Evolutionary conservation across 2,329 filamentous ascomycete species (phyloP).

Genomic region (Aspergillus oerlinghausenensis): DNA sequence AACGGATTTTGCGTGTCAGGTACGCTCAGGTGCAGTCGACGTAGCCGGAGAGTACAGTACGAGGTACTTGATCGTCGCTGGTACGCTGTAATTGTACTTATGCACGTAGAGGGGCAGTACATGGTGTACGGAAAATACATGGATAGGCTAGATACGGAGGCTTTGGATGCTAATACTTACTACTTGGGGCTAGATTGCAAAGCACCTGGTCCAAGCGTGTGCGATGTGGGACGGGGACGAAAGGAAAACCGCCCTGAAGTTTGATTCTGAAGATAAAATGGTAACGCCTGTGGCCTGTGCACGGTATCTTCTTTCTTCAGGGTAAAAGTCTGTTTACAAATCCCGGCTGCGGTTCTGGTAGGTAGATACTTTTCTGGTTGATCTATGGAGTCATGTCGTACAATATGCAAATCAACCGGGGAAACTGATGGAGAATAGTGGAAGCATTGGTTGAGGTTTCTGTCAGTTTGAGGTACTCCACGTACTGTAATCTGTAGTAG

Average conservation of each 20-base stretch:
- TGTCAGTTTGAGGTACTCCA: neutral
- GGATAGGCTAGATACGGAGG: neutral
- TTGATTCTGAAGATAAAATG: neutral
- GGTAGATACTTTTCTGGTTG: neutral
- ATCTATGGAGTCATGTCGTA: neutral
- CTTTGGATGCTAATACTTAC: neutral
- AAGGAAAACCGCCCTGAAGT: slow-evolving; percentile 6
- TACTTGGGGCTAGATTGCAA: neutral
- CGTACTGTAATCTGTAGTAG: neutral
- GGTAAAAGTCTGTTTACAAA: neutral
- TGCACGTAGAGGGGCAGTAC: neutral
- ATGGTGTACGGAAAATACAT: neutral
- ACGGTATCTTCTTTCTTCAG: neutral
- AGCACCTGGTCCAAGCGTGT: slow-evolving; percentile 9
- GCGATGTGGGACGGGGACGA: slow-evolving; percentile 9
- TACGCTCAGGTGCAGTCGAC: neutral
- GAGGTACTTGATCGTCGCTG: neutral
- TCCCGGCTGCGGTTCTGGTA: neutral
- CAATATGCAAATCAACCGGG: neutral
- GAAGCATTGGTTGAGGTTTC: neutral
- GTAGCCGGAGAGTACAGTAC: neutral
- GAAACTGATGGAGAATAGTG: neutral
- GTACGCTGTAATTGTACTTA: neutral
- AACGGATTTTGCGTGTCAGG: neutral
- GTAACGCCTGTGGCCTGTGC: neutral